Evolutionary conservation across 306 rosid genomes (phyloP), one percentile per base, ranked within the genome.

Genomic region (Urtica urens): DNA sequence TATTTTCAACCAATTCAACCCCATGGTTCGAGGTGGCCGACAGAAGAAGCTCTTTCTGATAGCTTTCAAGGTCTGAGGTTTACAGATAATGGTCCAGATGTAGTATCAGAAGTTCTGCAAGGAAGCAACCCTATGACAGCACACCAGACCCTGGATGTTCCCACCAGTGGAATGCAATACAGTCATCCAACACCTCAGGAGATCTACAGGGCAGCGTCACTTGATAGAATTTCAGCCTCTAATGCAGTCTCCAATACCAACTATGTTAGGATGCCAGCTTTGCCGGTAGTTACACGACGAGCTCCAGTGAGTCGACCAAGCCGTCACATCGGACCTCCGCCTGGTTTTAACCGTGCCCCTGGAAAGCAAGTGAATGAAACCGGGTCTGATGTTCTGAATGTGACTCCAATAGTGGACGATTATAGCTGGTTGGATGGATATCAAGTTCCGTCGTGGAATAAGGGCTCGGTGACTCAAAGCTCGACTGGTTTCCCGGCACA

Each of bases 401-500:
- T 60, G 50, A 90, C 67, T 81, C 84, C 62, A 29, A 23, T 73
- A 34, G 38, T 79, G 79, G 99, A 90, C 51, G 94, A 90, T 68
- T 90, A 90, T 72, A 72, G 94, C 68, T 90, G 99, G 99, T 71
- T 90, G 79, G 96, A 90, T 79, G 99, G 99, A 66, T 82, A 90
- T 82, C 94, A 90, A 53, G 46, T 75, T 54, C 40, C 27, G 7
- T 59, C 83, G 34, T 68, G 87, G 51, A 58, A 69, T 13, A 75
- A 62, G 46, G 78, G 68, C 59, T 35, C 72, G 46, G 73, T 59
- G 28, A 38, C 64, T 34, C 59, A 48, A 70, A 71, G 64, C 66
- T 64, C 76, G 34, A 34, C 65, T 26, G 54, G 60, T 42, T 69
- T 56, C 57, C 58, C 77, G 10, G 31, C 78, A 44, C 73, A 64